Evolutionary conservation across 2,329 filamentous ascomycete genomes (phyloP).

Genomic region (Cytospora mali): DNA sequence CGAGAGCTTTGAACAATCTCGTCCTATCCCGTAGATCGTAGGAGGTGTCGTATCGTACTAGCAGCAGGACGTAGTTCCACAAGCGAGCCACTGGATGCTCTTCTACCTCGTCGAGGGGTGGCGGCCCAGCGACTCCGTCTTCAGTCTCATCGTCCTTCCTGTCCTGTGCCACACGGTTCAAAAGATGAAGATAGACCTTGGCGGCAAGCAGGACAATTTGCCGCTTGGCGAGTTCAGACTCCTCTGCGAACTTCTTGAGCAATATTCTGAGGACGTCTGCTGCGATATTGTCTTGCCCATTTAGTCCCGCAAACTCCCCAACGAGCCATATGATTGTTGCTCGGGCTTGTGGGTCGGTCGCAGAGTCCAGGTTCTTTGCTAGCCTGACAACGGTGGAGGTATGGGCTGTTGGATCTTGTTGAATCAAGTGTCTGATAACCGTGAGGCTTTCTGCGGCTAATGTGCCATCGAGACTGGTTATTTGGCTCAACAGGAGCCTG

Average conservation of each 20-base stretch:
- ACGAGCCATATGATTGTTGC: constrained; percentile 98
- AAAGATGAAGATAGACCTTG: constrained; percentile 92
- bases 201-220: constrained; percentile 92
- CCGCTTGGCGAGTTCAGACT: constrained; percentile 83
- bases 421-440: constrained; percentile 92
- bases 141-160: constrained; percentile 47
- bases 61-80: constrained; percentile 81
- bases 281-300: constrained; percentile 85
- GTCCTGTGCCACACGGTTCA: constrained; percentile 56
- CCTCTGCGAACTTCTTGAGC: constrained; percentile 79
- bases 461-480: constrained; percentile 83
- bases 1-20: constrained; percentile 82
- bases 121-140: constrained; percentile 37
- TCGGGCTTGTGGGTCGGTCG: constrained; percentile 82
- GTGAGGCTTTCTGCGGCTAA: constrained; percentile 92
- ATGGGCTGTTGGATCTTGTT: constrained; percentile 82
- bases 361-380: constrained; percentile 87
- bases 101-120: constrained; percentile 42
- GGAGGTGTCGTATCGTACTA: constrained; percentile 90
- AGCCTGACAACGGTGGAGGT: constrained; percentile 83
- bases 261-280: constrained; percentile 89
- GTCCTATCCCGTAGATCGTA: constrained; percentile 93
- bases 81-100: constrained; percentile 73
- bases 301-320: constrained; percentile 83
- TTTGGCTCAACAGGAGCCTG: constrained; percentile 79